Conservation (phyloP, 148 eudicot species). For the Fagopyrum tataricum region DNA sequence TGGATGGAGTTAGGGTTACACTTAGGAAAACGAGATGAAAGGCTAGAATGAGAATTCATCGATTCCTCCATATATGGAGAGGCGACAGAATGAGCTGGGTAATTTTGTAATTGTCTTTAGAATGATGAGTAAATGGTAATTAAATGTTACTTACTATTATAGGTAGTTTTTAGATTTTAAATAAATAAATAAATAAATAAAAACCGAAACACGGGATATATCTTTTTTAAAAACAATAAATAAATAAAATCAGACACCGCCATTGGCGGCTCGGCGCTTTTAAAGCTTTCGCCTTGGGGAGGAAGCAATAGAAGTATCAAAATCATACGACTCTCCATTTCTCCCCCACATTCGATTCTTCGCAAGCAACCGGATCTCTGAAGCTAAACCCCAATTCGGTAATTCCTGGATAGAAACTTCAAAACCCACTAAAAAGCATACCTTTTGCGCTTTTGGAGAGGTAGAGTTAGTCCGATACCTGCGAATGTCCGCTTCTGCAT, state of each 20-base stretch:
- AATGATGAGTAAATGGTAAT: too few species aligned
- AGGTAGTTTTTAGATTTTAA: too few species aligned
- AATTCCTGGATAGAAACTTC: not conserved
- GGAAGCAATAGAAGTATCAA: not conserved
- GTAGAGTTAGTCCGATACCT: not conserved
- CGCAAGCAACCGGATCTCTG: not conserved
- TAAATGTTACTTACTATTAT: too few species aligned
- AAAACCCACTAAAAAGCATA: not conserved
- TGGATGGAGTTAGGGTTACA: too few species aligned
- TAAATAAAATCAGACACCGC: not conserved
- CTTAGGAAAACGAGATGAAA: too few species aligned
- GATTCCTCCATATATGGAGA: too few species aligned
- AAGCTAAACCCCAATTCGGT: not conserved
- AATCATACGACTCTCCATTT: not conserved
- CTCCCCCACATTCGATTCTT: not conserved
- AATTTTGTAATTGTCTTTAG: too few species aligned
- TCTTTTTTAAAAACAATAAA: too few species aligned
- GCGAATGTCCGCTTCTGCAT: slow-evolving; percentile 6
- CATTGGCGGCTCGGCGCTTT: slow-evolving; percentile 8
- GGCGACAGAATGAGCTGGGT: too few species aligned
- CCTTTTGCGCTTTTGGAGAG: too few species aligned
- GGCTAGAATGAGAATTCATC: too few species aligned
- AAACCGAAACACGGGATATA: not conserved
- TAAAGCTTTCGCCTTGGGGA: not conserved
- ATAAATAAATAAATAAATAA: too few species aligned